These are phyloP conservation scores for Wickerhamomyces ciferrii DNA, from an alignment of 805 yeast species.

Conservation along the genomic window DNA sequence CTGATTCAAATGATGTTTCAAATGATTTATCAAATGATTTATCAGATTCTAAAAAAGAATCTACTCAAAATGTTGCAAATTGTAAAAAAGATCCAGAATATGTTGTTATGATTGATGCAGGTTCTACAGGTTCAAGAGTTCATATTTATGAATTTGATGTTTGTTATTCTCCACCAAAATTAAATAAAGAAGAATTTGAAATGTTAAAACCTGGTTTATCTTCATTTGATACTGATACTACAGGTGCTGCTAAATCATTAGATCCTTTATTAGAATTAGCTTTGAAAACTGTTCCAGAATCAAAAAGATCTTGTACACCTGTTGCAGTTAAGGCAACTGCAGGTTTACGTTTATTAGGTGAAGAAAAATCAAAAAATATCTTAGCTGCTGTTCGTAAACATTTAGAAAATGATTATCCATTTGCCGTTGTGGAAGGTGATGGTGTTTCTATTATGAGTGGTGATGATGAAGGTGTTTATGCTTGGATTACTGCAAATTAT, in stretches of 20 bases:
- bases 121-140: conserved; percentile 94
- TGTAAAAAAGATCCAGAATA: conserved; percentile 50
- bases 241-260: conserved; percentile 84
- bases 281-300: conserved; percentile 67
- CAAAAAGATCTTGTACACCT: conserved; percentile 77
- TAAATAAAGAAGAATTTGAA: conserved; percentile 74
- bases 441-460: conserved; percentile 96
- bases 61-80: conserved; percentile 9
- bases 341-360: conserved; percentile 84
- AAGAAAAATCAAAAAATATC: conserved; percentile 63
- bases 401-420: conserved; percentile 78
- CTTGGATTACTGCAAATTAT: conserved; percentile 97
- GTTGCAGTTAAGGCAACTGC: conserved; percentile 98
- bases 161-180: conserved; percentile 77
- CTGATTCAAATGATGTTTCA: conserved; percentile 16
- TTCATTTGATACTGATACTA: conserved; percentile 71
- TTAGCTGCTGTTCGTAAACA: conserved; percentile 72
- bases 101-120: conserved; percentile 96
- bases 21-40: conserved; percentile 10
- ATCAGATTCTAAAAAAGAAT: conserved; percentile 2
- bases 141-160: conserved; percentile 91
- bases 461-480: conserved; percentile 95
- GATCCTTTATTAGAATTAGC: conserved; percentile 81
- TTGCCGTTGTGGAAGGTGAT: conserved; percentile 81
- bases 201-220: conserved; percentile 94